Conservation (phyloP, 2,329 filamentous ascomycete species). For the Fusarium liriodendri region DNA sequence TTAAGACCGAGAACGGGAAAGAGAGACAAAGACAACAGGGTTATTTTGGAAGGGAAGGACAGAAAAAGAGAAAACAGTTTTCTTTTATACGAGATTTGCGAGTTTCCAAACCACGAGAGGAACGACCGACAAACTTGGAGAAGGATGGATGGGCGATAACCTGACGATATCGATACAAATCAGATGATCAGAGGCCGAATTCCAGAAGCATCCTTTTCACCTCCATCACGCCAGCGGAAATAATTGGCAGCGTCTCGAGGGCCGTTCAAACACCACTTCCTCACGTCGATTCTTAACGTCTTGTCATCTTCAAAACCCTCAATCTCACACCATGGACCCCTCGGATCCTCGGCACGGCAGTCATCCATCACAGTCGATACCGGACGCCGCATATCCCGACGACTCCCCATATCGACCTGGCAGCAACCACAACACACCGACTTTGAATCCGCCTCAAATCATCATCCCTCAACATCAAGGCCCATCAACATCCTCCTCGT, state of each 20-base stretch:
- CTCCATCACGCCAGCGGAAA: neutral
- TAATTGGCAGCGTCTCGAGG: neutral
- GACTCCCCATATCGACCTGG: slow-evolving; percentile 44
- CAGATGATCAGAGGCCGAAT: neutral
- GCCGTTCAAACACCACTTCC: neutral
- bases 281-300: neutral
- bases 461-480: slow-evolving; percentile 4
- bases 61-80: neutral
- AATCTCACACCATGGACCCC: slow-evolving; percentile 29
- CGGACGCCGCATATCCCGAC: slow-evolving; percentile 46
- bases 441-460: slow-evolving; percentile 12
- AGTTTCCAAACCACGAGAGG: neutral
- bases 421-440: neutral
- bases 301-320: neutral
- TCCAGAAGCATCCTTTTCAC: neutral
- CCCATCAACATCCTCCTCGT: slow-evolving; percentile 14
- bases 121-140: neutral
- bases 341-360: slow-evolving; percentile 25
- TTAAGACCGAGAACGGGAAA: neutral
- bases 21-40: neutral
- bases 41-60: neutral
- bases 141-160: neutral
- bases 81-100: neutral
- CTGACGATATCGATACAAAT: neutral
- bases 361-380: slow-evolving; percentile 47